A percentile compares a stretch with the other conserved stretches of the same genome.
phyloP scores from a whole-genome alignment of 2,329 filamentous ascomycete species.

The Aspergillus pseudoterreus region DNA sequence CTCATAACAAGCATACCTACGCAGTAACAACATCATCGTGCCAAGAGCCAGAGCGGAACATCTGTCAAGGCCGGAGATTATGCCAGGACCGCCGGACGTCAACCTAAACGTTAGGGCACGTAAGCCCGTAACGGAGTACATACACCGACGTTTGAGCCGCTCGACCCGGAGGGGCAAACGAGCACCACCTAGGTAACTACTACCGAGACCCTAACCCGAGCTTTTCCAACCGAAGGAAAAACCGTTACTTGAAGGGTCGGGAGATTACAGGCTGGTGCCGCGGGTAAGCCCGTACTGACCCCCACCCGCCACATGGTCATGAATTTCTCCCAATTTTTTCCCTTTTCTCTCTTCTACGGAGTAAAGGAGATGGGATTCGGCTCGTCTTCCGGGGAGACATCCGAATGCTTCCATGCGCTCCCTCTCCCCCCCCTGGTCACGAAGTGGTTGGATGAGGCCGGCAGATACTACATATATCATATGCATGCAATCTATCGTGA shows the following conservation, averaged over 20 bases:
- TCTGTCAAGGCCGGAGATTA: background rate
- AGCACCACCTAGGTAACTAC: no score
- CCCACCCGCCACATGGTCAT: conserved; percentile 29
- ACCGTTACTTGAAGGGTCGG: conserved; percentile 25
- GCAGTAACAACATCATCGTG: no score
- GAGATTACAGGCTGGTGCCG: conserved; percentile 16
- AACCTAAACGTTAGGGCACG: no score
- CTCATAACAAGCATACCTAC: no score
- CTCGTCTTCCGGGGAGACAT: background rate
- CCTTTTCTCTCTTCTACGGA: no score
- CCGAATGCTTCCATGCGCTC: background rate
- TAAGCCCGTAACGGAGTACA: no score
- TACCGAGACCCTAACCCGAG: conserved; percentile 6
- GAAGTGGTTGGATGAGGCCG: no score
- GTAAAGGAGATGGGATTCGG: conserved; percentile 8
- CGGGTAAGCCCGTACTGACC: conserved; percentile 32
- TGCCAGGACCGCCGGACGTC: background rate
- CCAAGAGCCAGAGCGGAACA: no score
- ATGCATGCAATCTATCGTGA: background rate
- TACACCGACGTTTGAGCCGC: conserved; percentile 4
- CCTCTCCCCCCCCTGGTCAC: no score
- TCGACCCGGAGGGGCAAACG: conserved; percentile 6
- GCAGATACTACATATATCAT: no score
- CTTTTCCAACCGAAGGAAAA: conserved; percentile 18
- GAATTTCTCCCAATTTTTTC: conserved; percentile 5